phyloP scores from a whole-genome alignment of 2,329 filamentous ascomycete genomes.

The Epichloe glyceriae region DNA sequence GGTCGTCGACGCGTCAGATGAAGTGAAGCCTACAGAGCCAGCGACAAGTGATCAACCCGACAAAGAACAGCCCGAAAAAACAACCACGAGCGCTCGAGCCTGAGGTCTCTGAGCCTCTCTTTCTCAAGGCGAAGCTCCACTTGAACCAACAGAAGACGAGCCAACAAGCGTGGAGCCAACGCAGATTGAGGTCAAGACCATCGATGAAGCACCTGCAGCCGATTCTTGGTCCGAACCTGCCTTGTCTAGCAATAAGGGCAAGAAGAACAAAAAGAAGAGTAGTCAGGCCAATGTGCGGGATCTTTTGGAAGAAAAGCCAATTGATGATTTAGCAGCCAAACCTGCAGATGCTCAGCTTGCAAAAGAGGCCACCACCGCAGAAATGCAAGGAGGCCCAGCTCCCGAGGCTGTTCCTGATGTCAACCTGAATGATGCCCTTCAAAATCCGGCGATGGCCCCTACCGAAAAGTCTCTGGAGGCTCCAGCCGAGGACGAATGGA shows the following conservation, averaged over 20 bases:
- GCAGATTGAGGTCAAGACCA: slow-evolving; percentile 12
- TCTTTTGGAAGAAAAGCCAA: slow-evolving; percentile 6
- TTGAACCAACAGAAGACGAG: slow-evolving; percentile 14
- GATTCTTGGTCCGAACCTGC: slow-evolving; percentile 5
- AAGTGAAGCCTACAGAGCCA: neutral
- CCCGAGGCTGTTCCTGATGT: neutral
- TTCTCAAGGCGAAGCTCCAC: slow-evolving; percentile 16
- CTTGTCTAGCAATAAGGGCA: slow-evolving; percentile 17
- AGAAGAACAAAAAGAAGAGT: slow-evolving; percentile 21
- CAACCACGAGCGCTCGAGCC: slow-evolving; percentile 5
- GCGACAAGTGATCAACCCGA: neutral
- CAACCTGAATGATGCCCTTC: neutral
- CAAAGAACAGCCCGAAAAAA: neutral
- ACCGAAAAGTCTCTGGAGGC: neutral
- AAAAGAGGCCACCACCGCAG: neutral
- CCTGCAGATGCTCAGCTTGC: neutral
- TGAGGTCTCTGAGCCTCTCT: slow-evolving; percentile 19
- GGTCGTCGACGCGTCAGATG: neutral
- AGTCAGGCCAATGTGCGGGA: slow-evolving; percentile 8
- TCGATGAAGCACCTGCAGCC: neutral
- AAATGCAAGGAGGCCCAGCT: neutral
- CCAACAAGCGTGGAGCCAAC: slow-evolving; percentile 11
- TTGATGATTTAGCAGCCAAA: neutral
- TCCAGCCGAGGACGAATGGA: slow-evolving; percentile 10
- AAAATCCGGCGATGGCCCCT: neutral